These are phyloP conservation scores for Coniochaeta sp. DNA, from an alignment of 2,329 filamentous ascomycete species.

Conservation along the genomic window DNA sequence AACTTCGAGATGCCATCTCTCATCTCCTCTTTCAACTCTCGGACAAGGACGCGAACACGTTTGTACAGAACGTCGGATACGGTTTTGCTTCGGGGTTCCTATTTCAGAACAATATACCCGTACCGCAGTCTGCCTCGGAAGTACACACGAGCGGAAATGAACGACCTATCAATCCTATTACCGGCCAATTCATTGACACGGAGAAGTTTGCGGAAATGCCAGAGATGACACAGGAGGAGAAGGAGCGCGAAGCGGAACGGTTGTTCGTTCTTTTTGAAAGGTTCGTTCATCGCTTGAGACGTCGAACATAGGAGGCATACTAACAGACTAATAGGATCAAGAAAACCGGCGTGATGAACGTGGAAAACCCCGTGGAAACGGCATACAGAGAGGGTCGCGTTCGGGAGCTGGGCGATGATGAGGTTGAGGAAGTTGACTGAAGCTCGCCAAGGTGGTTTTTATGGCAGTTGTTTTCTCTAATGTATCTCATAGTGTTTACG, in stretches of 20 bases:
- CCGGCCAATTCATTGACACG: constrained; percentile 69
- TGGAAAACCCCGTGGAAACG: constrained; percentile 71
- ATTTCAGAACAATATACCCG: constrained; percentile 71
- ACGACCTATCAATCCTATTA: constrained; percentile 71
- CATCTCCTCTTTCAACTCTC: constrained; percentile 83
- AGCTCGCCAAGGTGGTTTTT: not conserved
- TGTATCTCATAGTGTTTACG: too few species aligned
- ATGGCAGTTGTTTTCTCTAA: too few species aligned
- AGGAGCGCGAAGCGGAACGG: constrained; percentile 82
- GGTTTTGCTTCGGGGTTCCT: constrained; percentile 89
- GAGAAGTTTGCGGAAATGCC: constrained; percentile 53
- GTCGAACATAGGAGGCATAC: not conserved
- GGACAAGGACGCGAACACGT: constrained; percentile 67
- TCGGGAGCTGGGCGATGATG: constrained; percentile 58
- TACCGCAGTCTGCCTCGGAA: constrained; percentile 53
- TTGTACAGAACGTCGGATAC: constrained; percentile 89
- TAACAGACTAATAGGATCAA: constrained; percentile 41
- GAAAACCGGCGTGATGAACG: constrained; percentile 66
- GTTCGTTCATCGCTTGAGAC: constrained; percentile 30
- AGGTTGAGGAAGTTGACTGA: constrained; percentile 39
- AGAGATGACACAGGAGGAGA: constrained; percentile 86
- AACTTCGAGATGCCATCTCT: constrained; percentile 67
- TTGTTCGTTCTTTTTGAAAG: constrained; percentile 88
- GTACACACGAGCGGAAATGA: not conserved
- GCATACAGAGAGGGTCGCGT: constrained; percentile 64